Conservation (phyloP, 495 filamentous ascomycete genomes). For the Articulospora tetracladia region DNA sequence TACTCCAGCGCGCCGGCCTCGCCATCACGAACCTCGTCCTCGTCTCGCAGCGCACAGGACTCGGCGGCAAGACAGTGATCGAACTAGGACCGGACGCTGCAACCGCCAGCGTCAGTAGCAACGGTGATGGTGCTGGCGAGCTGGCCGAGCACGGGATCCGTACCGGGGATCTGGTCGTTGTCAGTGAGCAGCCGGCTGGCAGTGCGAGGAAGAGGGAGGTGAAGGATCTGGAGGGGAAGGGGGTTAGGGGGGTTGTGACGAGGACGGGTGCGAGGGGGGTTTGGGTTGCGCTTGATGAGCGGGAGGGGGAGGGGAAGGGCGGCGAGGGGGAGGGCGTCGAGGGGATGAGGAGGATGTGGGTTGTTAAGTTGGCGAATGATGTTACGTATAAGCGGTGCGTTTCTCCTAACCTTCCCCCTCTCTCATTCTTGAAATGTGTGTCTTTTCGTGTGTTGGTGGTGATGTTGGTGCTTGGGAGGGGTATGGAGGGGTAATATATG, state of each 20-base stretch:
- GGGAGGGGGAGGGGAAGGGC: conserved; percentile 26
- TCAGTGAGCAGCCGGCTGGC: conserved; percentile 69
- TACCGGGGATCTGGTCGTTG: conserved; percentile 80
- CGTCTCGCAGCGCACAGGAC: conserved; percentile 78
- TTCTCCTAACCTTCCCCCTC: not conserved
- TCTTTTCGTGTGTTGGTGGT: not conserved
- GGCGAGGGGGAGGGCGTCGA: conserved; percentile 56
- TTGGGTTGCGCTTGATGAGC: conserved; percentile 62
- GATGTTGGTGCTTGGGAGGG: not conserved
- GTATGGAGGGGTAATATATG: not conserved
- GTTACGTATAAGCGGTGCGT: conserved; percentile 77
- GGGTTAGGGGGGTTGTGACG: conserved; percentile 79
- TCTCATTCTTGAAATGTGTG: not conserved
- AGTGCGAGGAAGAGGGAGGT: conserved; percentile 71
- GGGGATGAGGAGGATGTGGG: conserved; percentile 52
- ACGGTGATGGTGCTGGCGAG: conserved; percentile 31
- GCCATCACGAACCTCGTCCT: conserved; percentile 78
- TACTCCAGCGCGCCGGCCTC: conserved; percentile 80
- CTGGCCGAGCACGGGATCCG: conserved; percentile 81
- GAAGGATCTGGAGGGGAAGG: conserved; percentile 56
- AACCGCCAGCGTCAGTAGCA: conserved; percentile 29
- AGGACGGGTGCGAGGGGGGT: conserved; percentile 60
- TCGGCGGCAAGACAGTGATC: conserved; percentile 82
- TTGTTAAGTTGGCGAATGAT: conserved; percentile 92
- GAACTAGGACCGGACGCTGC: conserved; percentile 77